Base-by-base conservation (phyloP, 208 protist genomes). In the Leishmania lainsoni region DNA sequence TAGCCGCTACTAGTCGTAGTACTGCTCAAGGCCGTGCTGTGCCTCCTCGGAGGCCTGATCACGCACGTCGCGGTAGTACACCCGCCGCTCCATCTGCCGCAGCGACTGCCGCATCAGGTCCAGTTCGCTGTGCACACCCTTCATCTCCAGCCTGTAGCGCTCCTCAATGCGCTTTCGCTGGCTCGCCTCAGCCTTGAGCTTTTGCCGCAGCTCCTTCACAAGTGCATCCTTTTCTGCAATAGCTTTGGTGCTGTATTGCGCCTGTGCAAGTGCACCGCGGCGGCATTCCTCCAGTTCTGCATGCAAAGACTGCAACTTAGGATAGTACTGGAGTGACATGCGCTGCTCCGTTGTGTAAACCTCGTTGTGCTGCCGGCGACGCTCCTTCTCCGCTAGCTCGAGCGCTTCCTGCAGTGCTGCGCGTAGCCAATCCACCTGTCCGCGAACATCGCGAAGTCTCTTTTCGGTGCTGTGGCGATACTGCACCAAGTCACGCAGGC, bases 81-180 rank as follows among this genome's bases (percentile, higher is more conserved):
- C 85, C 29, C 84, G 80, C 76, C 93, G 93, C 84, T 97, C 90
- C 88, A 97, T 90, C 52, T 88, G 83, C 66, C 92, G 91, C 72
- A 97, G 75, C 14, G 89, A 86, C 79, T 95, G 89, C 61, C 90
- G 90, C 93, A 97, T 95, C 51, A 94, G 72, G 73, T 91, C 87
- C 61, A 95, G 84, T 78, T 97, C 91, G 54, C 88, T 97, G 61
- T 86, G 84, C 29, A 95, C 89, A n/a, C 93, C 93, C 1, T 88
- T 78, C 84, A 89, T 83, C 85, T 92, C 93, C 20, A 97, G 80
- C 65, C 75, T 79, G 61, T 92, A 87, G 5, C 92, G 87, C 87
- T 89, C 83, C 83, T 92, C 91, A 3, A 82, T 77, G 6, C 89
- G 87, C 29, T 65, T 49, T 9, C 82, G 78, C 54, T 83, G 83